phyloP scores from a whole-genome alignment of 768 basidiomycete species.

The Hydnomerulius pinastri region DNA sequence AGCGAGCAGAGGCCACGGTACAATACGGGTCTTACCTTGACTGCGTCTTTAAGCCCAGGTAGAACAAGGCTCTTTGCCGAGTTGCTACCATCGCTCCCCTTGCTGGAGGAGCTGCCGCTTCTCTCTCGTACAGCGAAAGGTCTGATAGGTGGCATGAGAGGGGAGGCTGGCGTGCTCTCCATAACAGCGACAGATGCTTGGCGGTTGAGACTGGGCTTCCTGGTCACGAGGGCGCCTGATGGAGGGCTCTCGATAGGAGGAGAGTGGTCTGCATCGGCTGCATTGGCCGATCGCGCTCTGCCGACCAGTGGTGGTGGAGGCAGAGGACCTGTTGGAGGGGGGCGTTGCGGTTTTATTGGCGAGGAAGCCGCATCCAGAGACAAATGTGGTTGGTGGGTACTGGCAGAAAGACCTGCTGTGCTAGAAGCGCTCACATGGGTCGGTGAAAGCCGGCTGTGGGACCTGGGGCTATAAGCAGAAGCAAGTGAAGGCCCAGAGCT shows the following conservation, averaged over 20 bases:
- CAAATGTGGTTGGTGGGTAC: conserved; percentile 55
- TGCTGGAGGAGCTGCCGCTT: conserved; percentile 49
- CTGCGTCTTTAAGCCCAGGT: conserved; percentile 69
- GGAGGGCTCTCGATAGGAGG: conserved; percentile 12
- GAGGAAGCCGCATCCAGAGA: conserved; percentile 52
- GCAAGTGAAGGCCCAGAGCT: conserved; percentile 9
- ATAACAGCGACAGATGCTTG: conserved; percentile 57
- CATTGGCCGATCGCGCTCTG: conserved; percentile 37
- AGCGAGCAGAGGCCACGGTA: not conserved
- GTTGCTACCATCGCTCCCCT: conserved; percentile 35
- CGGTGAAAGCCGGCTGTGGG: conserved; percentile 15
- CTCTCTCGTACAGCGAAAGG: conserved; percentile 50
- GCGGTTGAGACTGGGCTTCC: conserved; percentile 45
- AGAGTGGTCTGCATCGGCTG: conserved; percentile 20
- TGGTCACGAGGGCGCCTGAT: conserved; percentile 10
- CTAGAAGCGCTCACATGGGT: conserved; percentile 18
- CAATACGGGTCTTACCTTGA: conserved; percentile 55
- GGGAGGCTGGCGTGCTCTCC: conserved; percentile 44
- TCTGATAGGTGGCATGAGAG: conserved; percentile 44
- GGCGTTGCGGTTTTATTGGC: conserved; percentile 18
- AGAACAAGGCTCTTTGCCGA: conserved; percentile 37
- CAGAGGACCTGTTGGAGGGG: conserved; percentile 31
- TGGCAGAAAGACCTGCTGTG: conserved; percentile 28
- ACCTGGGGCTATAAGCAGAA: not conserved
- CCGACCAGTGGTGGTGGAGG: conserved; percentile 29